Percentiles rank a stretch among this genome's conserved stretches.
Conservation (phyloP, 1,284 basidiomycete species). For the Fistulinella cinereoalba region DNA sequence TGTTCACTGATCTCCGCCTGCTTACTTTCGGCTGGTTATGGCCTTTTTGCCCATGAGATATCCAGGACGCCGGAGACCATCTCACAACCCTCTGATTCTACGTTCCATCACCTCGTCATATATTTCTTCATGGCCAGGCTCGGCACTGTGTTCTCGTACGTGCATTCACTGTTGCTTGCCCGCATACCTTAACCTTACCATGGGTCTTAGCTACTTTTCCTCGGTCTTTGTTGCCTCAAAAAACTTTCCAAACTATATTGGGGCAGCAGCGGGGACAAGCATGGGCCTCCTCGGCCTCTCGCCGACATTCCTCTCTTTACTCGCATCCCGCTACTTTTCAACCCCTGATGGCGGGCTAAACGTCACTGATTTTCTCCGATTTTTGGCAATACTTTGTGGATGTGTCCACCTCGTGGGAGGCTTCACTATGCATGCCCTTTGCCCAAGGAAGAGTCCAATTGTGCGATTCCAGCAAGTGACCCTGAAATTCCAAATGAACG, state of each 20-base stretch:
- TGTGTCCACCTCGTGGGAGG: conserved; percentile 54
- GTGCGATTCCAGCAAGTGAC: conserved; percentile 39
- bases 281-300: conserved; percentile 76
- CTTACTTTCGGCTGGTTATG: conserved; percentile 58
- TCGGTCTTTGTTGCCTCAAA: conserved; percentile 72
- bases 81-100: conserved; percentile 37
- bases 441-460: conserved; percentile 7
- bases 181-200: no score
- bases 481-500: conserved; percentile 38
- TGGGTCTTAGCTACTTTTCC: conserved; percentile 75
- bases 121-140: conserved; percentile 64
- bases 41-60: conserved; percentile 58
- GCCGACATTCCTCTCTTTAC: conserved; percentile 64
- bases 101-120: conserved; percentile 52
- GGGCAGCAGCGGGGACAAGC: conserved; percentile 62
- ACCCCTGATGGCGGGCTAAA: conserved; percentile 47
- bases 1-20: conserved; percentile 63
- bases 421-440: conserved; percentile 40
- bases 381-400: conserved; percentile 54
- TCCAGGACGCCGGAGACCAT: conserved; percentile 41
- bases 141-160: conserved; percentile 69
- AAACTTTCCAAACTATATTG: conserved; percentile 60
- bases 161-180: conserved; percentile 10
- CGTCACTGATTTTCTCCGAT: conserved; percentile 53
- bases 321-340: conserved; percentile 62